A percentile compares a stretch with the other conserved stretches of the same genome.
Evolutionary conservation across 1,284 basidiomycete genomes (phyloP).

Genomic region (Marasmius oreades): DNA sequence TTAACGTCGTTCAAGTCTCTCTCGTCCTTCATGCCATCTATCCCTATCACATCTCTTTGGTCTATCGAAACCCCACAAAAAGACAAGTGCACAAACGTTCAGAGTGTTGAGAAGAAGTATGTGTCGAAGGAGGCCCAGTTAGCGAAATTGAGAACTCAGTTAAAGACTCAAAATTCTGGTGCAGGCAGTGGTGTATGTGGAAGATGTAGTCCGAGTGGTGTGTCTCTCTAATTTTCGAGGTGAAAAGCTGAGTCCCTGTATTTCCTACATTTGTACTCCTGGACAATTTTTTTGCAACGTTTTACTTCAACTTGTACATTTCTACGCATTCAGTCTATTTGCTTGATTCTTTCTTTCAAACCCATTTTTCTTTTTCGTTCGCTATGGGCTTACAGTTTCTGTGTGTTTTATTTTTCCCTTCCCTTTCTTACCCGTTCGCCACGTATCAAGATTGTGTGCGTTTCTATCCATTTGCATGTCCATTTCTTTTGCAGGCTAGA

Average conservation of each 20-base stretch:
- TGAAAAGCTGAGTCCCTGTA: neutral
- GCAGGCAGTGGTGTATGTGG: conserved; percentile 37
- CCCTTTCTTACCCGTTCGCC: too few relatives aligned
- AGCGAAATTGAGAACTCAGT: conserved; percentile 49
- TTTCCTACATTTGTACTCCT: neutral
- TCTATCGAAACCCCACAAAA: conserved; percentile 42
- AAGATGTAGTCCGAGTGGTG: conserved; percentile 28
- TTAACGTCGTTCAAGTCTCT: conserved; percentile 27
- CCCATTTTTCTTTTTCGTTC: conserved; percentile 11
- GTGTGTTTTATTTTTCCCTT: too few relatives aligned
- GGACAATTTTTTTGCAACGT: neutral
- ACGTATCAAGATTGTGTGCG: too few relatives aligned
- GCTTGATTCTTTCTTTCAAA: neutral
- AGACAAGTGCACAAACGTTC: conserved; percentile 29
- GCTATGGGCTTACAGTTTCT: too few relatives aligned
- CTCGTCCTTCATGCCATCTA: conserved; percentile 45
- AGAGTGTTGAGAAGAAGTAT: conserved; percentile 29
- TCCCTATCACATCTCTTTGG: neutral
- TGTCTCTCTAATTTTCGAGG: neutral
- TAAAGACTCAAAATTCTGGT: conserved; percentile 41
- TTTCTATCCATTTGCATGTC: too few relatives aligned
- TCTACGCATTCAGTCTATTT: neutral
- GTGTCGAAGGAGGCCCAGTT: conserved; percentile 63
- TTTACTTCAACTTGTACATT: conserved; percentile 15
- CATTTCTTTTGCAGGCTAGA: conserved; percentile 3